These are phyloP conservation scores for Lithospermum erythrorhizon DNA, from an alignment of 257 asterid genomes.

Conservation along the genomic window DNA sequence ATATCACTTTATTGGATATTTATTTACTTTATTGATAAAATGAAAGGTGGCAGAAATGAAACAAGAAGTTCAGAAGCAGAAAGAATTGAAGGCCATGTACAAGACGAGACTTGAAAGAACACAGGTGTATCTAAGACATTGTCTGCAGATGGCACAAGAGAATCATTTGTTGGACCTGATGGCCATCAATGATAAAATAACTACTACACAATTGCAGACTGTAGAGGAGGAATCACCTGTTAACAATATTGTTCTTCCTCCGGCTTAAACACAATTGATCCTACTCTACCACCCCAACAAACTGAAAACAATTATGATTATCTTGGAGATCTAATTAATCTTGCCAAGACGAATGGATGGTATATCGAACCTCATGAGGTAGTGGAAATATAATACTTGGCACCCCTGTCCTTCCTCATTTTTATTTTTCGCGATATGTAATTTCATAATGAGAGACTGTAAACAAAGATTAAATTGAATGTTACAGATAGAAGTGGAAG, in stretches of 20 bases:
- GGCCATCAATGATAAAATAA: slow-evolving; percentile 12
- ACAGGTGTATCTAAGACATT: slow-evolving; percentile 27
- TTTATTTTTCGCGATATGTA: too few relatives aligned
- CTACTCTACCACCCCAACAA: slow-evolving; percentile 3
- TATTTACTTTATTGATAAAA: background rate
- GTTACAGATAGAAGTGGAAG: slow-evolving; percentile 44
- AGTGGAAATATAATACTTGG: too few relatives aligned
- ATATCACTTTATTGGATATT: background rate
- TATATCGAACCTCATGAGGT: slow-evolving; percentile 68
- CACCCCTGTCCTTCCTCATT: too few relatives aligned
- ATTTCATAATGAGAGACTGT: background rate
- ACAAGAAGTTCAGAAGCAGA: slow-evolving; percentile 34
- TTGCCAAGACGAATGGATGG: slow-evolving; percentile 59
- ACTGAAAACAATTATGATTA: slow-evolving; percentile 16
- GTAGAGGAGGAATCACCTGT: background rate
- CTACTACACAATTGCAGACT: background rate
- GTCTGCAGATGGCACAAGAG: slow-evolving; percentile 60
- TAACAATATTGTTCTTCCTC: background rate
- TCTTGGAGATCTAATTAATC: slow-evolving; percentile 32
- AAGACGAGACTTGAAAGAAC: slow-evolving; percentile 27
- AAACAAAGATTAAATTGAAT: background rate
- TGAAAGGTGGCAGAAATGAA: slow-evolving; percentile 41
- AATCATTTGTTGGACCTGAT: slow-evolving; percentile 57
- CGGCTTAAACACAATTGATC: slow-evolving; percentile 11
- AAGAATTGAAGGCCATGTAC: slow-evolving; percentile 27